Conservation (phyloP, 2,329 filamentous ascomycete species). For the Helotiales sp. region DNA sequence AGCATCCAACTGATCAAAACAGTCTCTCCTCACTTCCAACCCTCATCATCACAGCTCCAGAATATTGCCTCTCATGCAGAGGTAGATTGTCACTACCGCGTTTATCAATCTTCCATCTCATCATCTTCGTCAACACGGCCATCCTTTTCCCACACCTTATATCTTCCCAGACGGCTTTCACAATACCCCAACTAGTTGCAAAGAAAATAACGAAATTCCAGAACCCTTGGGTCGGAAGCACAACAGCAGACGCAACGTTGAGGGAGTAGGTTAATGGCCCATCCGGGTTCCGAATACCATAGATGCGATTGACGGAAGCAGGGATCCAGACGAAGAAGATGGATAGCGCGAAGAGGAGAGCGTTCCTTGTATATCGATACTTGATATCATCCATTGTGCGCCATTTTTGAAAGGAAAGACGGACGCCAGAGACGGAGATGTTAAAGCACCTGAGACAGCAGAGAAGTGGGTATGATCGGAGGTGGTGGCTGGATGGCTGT, state of each 20-base stretch:
- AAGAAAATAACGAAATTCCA: slow-evolving; percentile 82
- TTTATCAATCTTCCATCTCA: neutral
- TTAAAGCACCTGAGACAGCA: neutral
- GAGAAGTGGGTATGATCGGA: neutral
- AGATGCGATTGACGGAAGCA: slow-evolving; percentile 74
- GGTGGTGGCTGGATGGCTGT: neutral
- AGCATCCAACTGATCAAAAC: too few relatives aligned
- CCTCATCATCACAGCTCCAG: too few relatives aligned
- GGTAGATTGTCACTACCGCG: too few relatives aligned
- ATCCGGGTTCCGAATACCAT: slow-evolving; percentile 59
- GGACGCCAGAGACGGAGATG: neutral
- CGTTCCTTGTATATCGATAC: slow-evolving; percentile 68
- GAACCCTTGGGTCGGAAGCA: slow-evolving; percentile 78
- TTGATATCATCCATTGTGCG: slow-evolving; percentile 56
- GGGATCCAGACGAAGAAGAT: slow-evolving; percentile 74
- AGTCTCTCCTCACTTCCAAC: too few relatives aligned
- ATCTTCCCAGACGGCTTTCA: neutral
- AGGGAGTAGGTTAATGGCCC: slow-evolving; percentile 53
- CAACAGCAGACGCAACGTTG: slow-evolving; percentile 69
- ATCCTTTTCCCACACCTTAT: neutral
- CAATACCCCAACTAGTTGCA: slow-evolving; percentile 63
- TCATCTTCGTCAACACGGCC: neutral
- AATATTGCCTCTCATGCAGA: too few relatives aligned
- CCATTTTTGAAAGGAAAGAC: neutral
- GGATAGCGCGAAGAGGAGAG: slow-evolving; percentile 69